Conservation (phyloP, 305 asterid species). For the Solanum chacoense region DNA sequence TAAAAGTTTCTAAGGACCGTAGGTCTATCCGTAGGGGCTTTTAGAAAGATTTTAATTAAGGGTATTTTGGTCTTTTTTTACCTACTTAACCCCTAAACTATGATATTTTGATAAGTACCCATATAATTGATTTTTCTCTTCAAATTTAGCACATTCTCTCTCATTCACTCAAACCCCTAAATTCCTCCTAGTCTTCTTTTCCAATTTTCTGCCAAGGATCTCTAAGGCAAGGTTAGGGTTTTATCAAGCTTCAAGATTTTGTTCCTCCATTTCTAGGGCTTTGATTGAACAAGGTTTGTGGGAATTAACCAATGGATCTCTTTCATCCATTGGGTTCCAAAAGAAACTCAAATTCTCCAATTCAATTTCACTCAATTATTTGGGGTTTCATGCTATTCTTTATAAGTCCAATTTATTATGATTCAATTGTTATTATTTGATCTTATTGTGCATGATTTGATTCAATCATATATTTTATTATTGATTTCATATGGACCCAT, state of each 20-base stretch:
- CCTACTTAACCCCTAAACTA: too few species aligned
- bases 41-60: too few species aligned
- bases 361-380: not conserved
- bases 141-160: not conserved
- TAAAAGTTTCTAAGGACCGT: too few species aligned
- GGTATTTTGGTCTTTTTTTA: too few species aligned
- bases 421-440: not conserved
- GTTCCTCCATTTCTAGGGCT: not conserved
- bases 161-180: not conserved
- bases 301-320: not conserved
- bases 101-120: not conserved
- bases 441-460: not conserved
- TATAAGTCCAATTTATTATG: not conserved
- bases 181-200: not conserved
- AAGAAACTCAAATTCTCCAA: not conserved
- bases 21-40: too few species aligned
- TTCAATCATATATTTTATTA: not conserved
- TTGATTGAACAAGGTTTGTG: not conserved
- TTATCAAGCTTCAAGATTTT: not conserved
- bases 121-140: not conserved
- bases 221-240: not conserved
- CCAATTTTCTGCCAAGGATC: not conserved
- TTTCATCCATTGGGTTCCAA: not conserved
- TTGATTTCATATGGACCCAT: not conserved
- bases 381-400: not conserved